Evolutionary conservation across 2,329 filamentous ascomycete genomes (phyloP).

Genomic region (Neofusicoccum umdonicola): DNA sequence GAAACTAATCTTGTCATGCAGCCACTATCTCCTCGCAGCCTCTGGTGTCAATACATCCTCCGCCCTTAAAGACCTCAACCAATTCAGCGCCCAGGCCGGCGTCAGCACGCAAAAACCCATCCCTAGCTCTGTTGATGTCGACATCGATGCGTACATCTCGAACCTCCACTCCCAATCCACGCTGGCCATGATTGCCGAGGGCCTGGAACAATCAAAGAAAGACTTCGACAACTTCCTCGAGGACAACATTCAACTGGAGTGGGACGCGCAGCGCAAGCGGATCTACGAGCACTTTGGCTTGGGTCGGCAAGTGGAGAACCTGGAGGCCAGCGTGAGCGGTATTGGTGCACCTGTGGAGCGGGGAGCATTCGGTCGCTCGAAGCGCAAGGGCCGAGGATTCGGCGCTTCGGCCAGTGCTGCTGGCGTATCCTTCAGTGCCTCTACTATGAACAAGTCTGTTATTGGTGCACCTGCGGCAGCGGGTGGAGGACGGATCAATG

Average conservation of each 20-base stretch:
- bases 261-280: constrained; percentile 87
- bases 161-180: constrained; percentile 89
- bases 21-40: constrained; percentile 87
- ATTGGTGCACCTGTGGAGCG: constrained; percentile 34
- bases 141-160: constrained; percentile 70
- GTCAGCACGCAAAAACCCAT: constrained; percentile 52
- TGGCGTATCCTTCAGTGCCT: constrained; percentile 59
- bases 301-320: constrained; percentile 42
- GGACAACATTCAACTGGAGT: constrained; percentile 91
- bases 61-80: constrained; percentile 81
- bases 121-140: constrained; percentile 50
- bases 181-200: constrained; percentile 85
- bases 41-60: constrained; percentile 87
- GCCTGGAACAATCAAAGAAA: constrained; percentile 80
- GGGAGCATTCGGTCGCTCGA: constrained; percentile 55
- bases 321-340: constrained; percentile 36
- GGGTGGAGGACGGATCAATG: constrained; percentile 55
- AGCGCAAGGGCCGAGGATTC: constrained; percentile 41
- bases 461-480: constrained; percentile 74
- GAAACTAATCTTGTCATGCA: constrained; percentile 37
- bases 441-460: constrained; percentile 75
- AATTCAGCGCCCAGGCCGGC: constrained; percentile 67
- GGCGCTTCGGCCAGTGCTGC: constrained; percentile 29
- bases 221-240: constrained; percentile 95
- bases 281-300: constrained; percentile 98